Conservation (phyloP, 2,329 filamentous ascomycete genomes). For the Periglandula ipomoeae region DNA sequence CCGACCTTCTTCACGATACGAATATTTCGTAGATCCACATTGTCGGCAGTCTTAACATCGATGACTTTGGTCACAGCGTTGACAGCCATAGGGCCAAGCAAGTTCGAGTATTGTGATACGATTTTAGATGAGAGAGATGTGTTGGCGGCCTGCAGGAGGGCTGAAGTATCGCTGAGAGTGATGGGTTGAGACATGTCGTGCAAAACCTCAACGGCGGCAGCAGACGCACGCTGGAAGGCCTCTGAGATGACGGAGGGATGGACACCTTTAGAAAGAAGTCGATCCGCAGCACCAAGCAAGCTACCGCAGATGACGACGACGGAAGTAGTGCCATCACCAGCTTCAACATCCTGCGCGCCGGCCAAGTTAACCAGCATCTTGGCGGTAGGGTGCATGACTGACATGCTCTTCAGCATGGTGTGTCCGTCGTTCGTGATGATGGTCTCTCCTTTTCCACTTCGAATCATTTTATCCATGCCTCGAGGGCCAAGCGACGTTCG, state of each 20-base stretch:
- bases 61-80: constrained; percentile 95
- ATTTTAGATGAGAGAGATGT: constrained; percentile 98
- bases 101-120: constrained; percentile 91
- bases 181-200: constrained; percentile 96
- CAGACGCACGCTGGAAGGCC: constrained; percentile 89
- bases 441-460: constrained; percentile 90
- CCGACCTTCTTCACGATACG: constrained; percentile 96
- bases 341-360: constrained; percentile 95
- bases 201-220: constrained; percentile 78
- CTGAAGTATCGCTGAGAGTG: constrained; percentile 74
- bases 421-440: constrained; percentile 99
- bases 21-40: constrained; percentile 94
- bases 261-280: constrained; percentile 83
- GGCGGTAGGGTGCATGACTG: constrained; percentile 97
- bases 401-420: constrained; percentile 99
- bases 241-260: constrained; percentile 98
- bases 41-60: constrained; percentile 89
- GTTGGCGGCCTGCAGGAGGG: constrained; percentile 90
- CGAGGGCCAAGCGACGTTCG: constrained; percentile 91
- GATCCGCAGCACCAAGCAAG: constrained; percentile 85
- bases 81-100: constrained; percentile 95
- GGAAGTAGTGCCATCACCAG: constrained; percentile 95
- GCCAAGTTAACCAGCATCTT: constrained; percentile 99
- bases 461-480: constrained; percentile 99
- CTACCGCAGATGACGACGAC: constrained; percentile 97